A percentile compares a stretch with the other conserved stretches of the same genome.
These are phyloP conservation scores for Calocybe gangraenosa DNA, from an alignment of 768 basidiomycete species.

Conservation along the genomic window DNA sequence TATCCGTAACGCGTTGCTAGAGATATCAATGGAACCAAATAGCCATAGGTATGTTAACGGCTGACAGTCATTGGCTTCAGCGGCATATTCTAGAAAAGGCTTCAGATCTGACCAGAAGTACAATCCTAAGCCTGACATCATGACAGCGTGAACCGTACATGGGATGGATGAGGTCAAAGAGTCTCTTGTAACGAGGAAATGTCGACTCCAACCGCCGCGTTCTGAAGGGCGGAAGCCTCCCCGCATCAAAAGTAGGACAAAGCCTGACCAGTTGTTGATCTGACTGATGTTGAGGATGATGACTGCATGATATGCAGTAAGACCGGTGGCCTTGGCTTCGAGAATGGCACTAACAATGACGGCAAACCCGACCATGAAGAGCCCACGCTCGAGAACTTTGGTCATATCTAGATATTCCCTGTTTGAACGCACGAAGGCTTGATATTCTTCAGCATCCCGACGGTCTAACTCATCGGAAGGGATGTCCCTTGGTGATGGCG, in stretches of 20 bases:
- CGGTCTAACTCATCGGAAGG: too few species aligned
- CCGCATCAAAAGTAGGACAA: constrained; percentile 1
- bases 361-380: constrained; percentile 6
- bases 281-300: constrained; percentile 9
- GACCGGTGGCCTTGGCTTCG: constrained; percentile 3
- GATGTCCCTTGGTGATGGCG: too few species aligned
- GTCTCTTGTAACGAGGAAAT: neutral
- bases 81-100: constrained; percentile 1
- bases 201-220: neutral
- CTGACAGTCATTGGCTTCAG: neutral
- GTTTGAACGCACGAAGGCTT: neutral
- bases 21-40: constrained; percentile 1
- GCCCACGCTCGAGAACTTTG: neutral
- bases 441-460: too few species aligned
- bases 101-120: constrained; percentile 4
- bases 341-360: constrained; percentile 3
- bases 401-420: neutral
- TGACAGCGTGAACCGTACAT: neutral
- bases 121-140: constrained; percentile 4
- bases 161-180: neutral
- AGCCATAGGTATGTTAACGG: constrained; percentile 7
- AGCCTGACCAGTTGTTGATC: constrained; percentile 7
- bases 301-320: constrained; percentile 3
- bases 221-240: constrained; percentile 2
- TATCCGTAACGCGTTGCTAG: constrained; percentile 2